These are phyloP conservation scores for Gymnopilus junonius DNA, from an alignment of 768 basidiomycete genomes.

Conservation along the genomic window DNA sequence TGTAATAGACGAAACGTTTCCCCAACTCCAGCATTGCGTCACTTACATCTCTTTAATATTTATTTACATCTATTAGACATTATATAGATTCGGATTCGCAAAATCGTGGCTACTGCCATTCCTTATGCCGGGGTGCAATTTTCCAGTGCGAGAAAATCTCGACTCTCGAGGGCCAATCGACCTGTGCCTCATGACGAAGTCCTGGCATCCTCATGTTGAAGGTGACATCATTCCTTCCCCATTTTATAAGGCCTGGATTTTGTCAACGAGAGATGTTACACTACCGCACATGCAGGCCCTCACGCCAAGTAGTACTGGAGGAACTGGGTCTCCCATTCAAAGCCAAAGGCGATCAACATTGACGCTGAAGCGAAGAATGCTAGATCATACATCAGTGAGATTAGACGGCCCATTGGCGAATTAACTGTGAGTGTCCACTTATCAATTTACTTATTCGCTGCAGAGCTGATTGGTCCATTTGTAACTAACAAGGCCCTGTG, in stretches of 20 bases:
- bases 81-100: constrained; percentile 1
- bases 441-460: neutral
- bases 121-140: neutral
- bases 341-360: constrained; percentile 3
- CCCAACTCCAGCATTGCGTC: constrained; percentile 15
- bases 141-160: neutral
- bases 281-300: constrained; percentile 17
- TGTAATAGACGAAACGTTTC: constrained; percentile 13
- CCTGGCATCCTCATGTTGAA: constrained; percentile 7
- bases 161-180: neutral
- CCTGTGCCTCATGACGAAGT: constrained; percentile 2
- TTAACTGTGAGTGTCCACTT: constrained; percentile 18
- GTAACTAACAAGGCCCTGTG: constrained; percentile 39
- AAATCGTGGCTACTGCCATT: neutral
- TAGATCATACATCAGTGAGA: constrained; percentile 11
- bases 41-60: constrained; percentile 15
- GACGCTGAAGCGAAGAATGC: constrained; percentile 16
- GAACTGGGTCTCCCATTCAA: constrained; percentile 6
- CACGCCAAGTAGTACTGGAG: constrained; percentile 20
- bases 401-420: constrained; percentile 21
- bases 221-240: constrained; percentile 14
- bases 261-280: neutral
- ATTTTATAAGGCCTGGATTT: constrained; percentile 5
- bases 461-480: neutral
- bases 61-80: constrained; percentile 24